Conservation (phyloP, 495 filamentous ascomycete species). For the Pseudevernia furfuracea region DNA sequence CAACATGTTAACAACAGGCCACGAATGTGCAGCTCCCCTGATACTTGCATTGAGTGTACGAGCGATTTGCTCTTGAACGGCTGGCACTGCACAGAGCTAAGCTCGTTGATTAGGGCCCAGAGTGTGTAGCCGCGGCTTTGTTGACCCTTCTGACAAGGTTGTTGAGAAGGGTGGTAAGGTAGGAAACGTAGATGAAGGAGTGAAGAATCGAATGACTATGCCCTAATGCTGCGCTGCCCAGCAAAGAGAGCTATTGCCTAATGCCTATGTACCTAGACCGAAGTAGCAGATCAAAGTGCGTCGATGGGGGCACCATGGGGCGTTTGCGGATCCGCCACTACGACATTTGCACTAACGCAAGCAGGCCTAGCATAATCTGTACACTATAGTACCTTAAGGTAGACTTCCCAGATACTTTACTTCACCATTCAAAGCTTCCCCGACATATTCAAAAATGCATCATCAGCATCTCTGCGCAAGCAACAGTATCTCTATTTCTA, state of each 20-base stretch:
- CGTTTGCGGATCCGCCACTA: background rate
- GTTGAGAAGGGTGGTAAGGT: background rate
- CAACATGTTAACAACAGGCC: slow-evolving; percentile 6
- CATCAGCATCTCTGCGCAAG: no score
- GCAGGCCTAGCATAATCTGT: background rate
- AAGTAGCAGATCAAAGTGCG: slow-evolving; percentile 2
- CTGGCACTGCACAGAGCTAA: slow-evolving; percentile 8
- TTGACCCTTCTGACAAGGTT: slow-evolving; percentile 7
- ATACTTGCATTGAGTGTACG: slow-evolving; percentile 11
- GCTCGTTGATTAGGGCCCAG: slow-evolving; percentile 7
- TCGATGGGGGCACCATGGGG: slow-evolving; percentile 4
- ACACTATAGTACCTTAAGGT: background rate
- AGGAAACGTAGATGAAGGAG: slow-evolving; percentile 7
- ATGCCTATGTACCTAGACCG: background rate
- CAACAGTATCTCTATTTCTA: no score
- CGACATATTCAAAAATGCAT: no score
- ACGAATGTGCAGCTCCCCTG: background rate
- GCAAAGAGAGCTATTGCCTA: background rate
- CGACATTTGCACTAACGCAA: background rate
- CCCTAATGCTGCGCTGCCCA: background rate
- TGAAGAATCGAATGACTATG: background rate
- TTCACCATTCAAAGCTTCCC: no score
- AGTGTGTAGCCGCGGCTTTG: slow-evolving; percentile 4
- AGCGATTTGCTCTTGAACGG: background rate
- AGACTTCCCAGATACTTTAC: no score